Evolutionary conservation across 2,329 filamentous ascomycete genomes (phyloP), one percentile per base, ranked within the genome.

Genomic region (Phaeosphaeriaceae sp.): DNA sequence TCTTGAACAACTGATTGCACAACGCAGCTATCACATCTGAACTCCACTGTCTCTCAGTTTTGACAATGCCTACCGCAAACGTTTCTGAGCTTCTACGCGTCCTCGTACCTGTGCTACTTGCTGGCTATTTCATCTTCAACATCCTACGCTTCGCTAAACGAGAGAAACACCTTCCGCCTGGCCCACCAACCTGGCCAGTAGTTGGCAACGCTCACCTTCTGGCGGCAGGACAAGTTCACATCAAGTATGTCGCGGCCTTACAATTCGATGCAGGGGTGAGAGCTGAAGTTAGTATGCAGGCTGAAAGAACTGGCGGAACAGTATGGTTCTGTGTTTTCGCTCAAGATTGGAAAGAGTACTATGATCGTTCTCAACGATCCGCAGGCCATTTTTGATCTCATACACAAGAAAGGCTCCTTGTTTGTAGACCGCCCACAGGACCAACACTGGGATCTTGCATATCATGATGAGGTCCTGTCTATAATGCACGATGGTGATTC

Each of bases 101-200:
- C 31, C 31, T 36, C 31, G 13, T 36, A 36, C 31, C 31, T 36
- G 7, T 36, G 31, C 31, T 36, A 15, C 13, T 36, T 36, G 31
- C 31, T 36, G 13, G 31, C 31, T 36, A 36, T 11, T 36, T 36
- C 13, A 36, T 36, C 31, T 13, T 36, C 31, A 36, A 36, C 3
- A 13, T 44, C 48, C 19, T 21, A 24, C 24, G 45, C 46, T 47
- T 17, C 36, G 45, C 22, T 27, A 13, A n/a, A 24, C 21, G 45
- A n/a, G 45, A 48, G 15, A 22, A 13, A 27, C 4, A 11, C 17
- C 40, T 41, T 54, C 63, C 65, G 36, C 65, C 61, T 2, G 65
- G 65, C 21, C 65, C 65, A 25, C 65, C 65, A 19, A 68, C 65
- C n/a, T 51, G 25, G 22, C 63, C 65, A 3, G 65, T 68, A 50